phyloP scores from a whole-genome alignment of 1,139 yeast genomes.

The Pichia kudriavzevii region DNA sequence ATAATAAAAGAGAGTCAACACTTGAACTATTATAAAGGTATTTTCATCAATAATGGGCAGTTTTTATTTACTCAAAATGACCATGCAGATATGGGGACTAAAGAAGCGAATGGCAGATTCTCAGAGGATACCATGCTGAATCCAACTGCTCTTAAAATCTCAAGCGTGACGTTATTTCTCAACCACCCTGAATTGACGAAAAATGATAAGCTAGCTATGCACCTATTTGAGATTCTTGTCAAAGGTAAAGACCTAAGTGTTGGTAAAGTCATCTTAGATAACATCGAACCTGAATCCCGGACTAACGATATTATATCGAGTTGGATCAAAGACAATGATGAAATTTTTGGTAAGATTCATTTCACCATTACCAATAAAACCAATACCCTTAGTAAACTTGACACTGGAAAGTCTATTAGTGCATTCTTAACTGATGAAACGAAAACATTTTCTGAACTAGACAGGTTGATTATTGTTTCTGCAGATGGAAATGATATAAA shows the following conservation, averaged over 20 bases:
- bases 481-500: conserved; percentile 9
- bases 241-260: conserved; percentile 16
- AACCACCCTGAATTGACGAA: conserved; percentile 13
- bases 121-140: conserved; percentile 24
- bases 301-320: conserved; percentile 6
- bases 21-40: conserved; percentile 14
- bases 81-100: neutral
- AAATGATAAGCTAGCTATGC: conserved; percentile 21
- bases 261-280: conserved; percentile 16
- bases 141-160: conserved; percentile 23
- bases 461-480: conserved; percentile 20
- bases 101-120: conserved; percentile 17
- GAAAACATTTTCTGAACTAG: conserved; percentile 10
- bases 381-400: neutral
- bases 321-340: conserved; percentile 7
- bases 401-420: conserved; percentile 5
- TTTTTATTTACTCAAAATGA: neutral
- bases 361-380: conserved; percentile 5
- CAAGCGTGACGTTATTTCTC: conserved; percentile 19
- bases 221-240: conserved; percentile 20
- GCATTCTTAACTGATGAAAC: conserved; percentile 10
- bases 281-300: conserved; percentile 12
- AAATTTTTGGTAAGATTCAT: conserved; percentile 1
- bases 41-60: conserved; percentile 23
- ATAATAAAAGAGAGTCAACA: conserved; percentile 14